Base-by-base conservation (phyloP, 805 yeast genomes). In the Candida ovalis region DNA sequence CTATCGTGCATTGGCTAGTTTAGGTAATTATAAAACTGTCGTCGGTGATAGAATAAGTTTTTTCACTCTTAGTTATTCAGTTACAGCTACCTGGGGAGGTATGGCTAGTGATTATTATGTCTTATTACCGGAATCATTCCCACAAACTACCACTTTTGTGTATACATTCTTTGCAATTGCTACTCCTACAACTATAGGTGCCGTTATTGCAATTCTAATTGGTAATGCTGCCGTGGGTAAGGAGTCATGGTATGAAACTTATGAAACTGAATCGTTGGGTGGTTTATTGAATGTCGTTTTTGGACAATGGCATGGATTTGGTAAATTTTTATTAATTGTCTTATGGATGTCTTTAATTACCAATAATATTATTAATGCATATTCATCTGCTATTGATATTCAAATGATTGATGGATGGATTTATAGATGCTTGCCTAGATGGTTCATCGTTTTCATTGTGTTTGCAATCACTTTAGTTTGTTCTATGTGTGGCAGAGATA, bases 71-170 rank as follows among this genome's bases (percentile, higher is more conserved):
- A 74, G 83, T 40, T 87, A 86, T 59, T 82, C 96, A 25, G 82
- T 85, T 42, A 88, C 96, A 3, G 78, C 88, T 3, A 87, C 96
- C 1, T 89, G 96, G 96, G 91, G 95, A 40, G 84, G 91, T 2
- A 78, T 87, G 51, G 88, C 96, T 0, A 75, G 91, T 0, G 97
- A 89, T 66, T 89, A 89, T 64, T 87, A 87, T 64, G 79, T 89
- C 43, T 72, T 88, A 44, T 81, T 88, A 57, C 96, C 96, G 1
- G 92, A 86, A 58, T 71, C 74, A 37, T 78, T 88, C 0, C 75
- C 86, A 2, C 78, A 79, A 46, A 51, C 63, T 46, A 75, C 74
- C 49, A 71, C 84, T 1, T 86, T 82, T 58, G 21, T 67, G 18
- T 68, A 84, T 53, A 88, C 96, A 0, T 82, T 85, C 54, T 68